Percentiles rank a stretch among this genome's conserved stretches.
phyloP scores from a whole-genome alignment of 2,329 filamentous ascomycete species.

The Neonectria punicea region DNA sequence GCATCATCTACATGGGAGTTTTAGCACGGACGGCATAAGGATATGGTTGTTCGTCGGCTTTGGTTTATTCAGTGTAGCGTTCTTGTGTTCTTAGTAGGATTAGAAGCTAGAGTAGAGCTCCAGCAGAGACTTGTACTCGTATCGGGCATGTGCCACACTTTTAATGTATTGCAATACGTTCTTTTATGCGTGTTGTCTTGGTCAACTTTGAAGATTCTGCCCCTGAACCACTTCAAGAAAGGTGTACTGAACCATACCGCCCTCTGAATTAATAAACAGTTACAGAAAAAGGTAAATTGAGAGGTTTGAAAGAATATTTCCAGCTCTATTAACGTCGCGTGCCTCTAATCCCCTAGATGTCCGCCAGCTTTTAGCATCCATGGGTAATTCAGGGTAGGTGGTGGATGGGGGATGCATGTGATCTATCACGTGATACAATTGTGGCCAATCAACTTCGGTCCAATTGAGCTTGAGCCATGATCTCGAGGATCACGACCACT shows the following conservation, averaged over 20 bases:
- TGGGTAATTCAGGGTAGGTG: constrained; percentile 28
- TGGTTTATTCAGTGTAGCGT: constrained; percentile 10
- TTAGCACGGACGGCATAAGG: constrained; percentile 11
- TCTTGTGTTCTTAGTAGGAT: constrained; percentile 1
- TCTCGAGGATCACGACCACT: constrained; percentile 44
- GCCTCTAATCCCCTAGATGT: background rate
- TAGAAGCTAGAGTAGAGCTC: constrained; percentile 30
- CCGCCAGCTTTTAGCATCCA: no score
- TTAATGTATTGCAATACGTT: background rate
- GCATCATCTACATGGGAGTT: constrained; percentile 30
- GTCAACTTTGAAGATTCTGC: no score
- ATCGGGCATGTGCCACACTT: background rate
- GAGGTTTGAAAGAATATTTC: no score
- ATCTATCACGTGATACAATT: constrained; percentile 35
- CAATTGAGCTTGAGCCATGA: constrained; percentile 43
- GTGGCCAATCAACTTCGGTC: constrained; percentile 40
- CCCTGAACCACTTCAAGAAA: no score
- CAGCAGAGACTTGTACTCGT: constrained; percentile 2
- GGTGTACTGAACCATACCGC: no score
- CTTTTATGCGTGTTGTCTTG: background rate
- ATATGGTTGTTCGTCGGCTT: constrained; percentile 2
- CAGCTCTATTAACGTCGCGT: background rate
- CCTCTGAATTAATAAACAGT: no score
- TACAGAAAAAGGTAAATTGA: no score
- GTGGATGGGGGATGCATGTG: no score